These are phyloP conservation scores for Lumnitzera littorea DNA, from an alignment of 345 rosid species.

Conservation along the genomic window DNA sequence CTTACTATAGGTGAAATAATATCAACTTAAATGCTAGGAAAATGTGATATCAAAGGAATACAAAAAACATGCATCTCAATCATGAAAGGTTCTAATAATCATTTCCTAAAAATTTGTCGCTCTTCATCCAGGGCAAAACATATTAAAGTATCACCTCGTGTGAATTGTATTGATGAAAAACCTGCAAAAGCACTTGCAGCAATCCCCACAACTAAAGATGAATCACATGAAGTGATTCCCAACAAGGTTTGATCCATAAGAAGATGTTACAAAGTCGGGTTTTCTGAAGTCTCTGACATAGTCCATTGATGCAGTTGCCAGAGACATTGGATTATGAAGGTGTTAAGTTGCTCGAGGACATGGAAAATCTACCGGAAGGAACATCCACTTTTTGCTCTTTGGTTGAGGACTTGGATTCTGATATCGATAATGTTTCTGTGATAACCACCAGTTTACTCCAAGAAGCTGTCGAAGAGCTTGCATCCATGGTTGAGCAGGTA, in stretches of 20 bases:
- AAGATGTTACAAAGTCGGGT: not conserved
- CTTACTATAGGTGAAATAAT: too few relatives aligned
- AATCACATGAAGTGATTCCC: slow-evolving; percentile 36
- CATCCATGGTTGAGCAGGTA: slow-evolving; percentile 39
- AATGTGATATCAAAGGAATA: too few relatives aligned
- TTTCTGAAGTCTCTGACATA: slow-evolving; percentile 9
- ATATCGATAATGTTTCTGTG: slow-evolving; percentile 30
- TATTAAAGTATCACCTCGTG: slow-evolving; percentile 53
- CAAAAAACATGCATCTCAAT: too few relatives aligned
- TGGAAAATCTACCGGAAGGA: slow-evolving; percentile 42
- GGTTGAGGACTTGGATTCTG: slow-evolving; percentile 36
- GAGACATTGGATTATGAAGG: slow-evolving; percentile 53
- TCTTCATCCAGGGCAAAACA: slow-evolving; percentile 65
- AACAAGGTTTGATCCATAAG: slow-evolving; percentile 38
- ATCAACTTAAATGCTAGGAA: too few relatives aligned
- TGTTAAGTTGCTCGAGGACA: slow-evolving; percentile 59
- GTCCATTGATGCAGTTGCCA: slow-evolving; percentile 36
- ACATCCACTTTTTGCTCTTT: slow-evolving; percentile 32
- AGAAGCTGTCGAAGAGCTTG: slow-evolving; percentile 46
- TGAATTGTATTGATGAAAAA: slow-evolving; percentile 31
- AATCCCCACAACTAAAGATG: slow-evolving; percentile 28
- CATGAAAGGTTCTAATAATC: too few relatives aligned
- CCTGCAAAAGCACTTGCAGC: slow-evolving; percentile 25
- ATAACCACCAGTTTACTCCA: slow-evolving; percentile 40
- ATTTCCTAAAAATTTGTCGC: not conserved